Evolutionary conservation across 768 basidiomycete genomes (phyloP).

Genomic region (Candolleomyces aberdarensis): DNA sequence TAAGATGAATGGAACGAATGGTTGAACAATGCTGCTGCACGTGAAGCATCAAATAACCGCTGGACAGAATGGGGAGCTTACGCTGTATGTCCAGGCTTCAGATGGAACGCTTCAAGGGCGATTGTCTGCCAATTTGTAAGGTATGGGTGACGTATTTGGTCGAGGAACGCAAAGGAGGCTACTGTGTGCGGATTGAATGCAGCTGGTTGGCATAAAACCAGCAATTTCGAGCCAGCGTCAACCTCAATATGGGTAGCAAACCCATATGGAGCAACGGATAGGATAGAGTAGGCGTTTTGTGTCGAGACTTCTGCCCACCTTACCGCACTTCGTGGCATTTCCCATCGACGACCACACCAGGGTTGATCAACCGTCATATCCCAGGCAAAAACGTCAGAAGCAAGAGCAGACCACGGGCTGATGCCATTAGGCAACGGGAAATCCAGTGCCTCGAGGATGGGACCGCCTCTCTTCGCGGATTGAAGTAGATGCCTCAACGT

Average conservation of each 20-base stretch:
- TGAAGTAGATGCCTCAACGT: not conserved
- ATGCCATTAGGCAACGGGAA: not conserved
- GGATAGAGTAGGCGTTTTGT: not conserved
- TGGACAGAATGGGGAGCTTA: not conserved
- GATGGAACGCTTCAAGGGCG: not conserved
- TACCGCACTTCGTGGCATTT: not conserved
- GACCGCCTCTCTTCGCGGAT: not conserved
- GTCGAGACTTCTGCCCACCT: not conserved
- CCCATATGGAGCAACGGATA: not conserved
- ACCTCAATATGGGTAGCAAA: not conserved
- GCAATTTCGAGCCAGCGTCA: not conserved
- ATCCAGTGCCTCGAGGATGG: not conserved
- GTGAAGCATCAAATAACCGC: too few species aligned
- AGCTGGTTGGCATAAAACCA: not conserved
- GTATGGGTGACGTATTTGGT: not conserved
- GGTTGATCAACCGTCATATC: not conserved
- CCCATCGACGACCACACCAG: not conserved
- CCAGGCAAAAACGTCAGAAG: not conserved
- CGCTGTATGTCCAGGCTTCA: not conserved
- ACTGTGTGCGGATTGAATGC: not conserved
- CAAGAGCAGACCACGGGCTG: not conserved
- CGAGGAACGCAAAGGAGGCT: not conserved
- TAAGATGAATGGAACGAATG: not conserved
- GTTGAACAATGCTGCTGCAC: not conserved
- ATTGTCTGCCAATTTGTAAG: not conserved